phyloP scores from a whole-genome alignment of 495 filamentous ascomycete species.

The Friedmanniomyces endolithicus region DNA sequence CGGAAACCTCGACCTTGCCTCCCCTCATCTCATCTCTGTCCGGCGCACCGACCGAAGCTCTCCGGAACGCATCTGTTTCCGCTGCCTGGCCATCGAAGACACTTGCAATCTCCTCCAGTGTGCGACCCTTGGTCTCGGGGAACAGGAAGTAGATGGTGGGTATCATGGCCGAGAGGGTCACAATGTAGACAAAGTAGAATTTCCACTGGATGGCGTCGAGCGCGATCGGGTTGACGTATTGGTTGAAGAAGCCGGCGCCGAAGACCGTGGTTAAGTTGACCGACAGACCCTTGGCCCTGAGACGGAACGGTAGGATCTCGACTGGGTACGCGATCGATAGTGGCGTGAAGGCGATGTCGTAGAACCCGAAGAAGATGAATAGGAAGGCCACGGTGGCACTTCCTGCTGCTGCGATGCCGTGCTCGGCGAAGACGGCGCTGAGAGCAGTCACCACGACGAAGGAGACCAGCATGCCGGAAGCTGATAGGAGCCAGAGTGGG shows the following conservation, averaged over 20 bases:
- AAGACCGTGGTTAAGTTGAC: constrained; percentile 1
- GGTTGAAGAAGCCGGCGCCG: constrained; percentile 7
- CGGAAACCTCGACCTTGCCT: too few relatives aligned
- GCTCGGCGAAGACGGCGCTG: neutral
- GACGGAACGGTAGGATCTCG: constrained; percentile 53
- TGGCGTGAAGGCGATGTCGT: constrained; percentile 20
- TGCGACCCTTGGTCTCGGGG: constrained; percentile 2
- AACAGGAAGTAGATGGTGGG: constrained; percentile 1
- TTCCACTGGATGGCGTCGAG: constrained; percentile 21
- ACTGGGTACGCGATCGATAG: constrained; percentile 44
- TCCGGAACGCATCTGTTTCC: neutral
- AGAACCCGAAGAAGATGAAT: neutral
- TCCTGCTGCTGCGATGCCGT: neutral
- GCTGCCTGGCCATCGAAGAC: neutral
- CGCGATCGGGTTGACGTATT: constrained; percentile 36
- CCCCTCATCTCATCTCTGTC: neutral
- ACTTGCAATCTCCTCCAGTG: neutral
- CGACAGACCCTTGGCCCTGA: constrained; percentile 62
- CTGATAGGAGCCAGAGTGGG: constrained; percentile 5
- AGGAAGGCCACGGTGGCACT: neutral
- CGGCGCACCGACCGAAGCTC: neutral
- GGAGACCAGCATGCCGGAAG: constrained; percentile 6
- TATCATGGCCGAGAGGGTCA: neutral
- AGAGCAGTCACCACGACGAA: constrained; percentile 16
- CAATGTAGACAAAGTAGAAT: constrained; percentile 15